Base-by-base conservation (phyloP, 768 basidiomycete species). In the Saitozyma podzolica region DNA sequence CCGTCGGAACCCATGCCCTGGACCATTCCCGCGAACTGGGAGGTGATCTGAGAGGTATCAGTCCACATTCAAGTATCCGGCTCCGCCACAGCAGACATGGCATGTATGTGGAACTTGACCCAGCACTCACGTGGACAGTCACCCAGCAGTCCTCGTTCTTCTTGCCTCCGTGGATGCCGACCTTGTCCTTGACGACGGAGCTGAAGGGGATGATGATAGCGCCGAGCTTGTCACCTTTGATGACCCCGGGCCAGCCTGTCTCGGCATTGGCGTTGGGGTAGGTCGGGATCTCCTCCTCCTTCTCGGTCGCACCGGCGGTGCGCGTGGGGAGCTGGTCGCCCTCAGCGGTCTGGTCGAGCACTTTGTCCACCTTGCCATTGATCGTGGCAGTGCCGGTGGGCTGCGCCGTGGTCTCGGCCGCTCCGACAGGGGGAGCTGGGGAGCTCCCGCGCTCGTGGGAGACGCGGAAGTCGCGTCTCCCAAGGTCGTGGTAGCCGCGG, bases 311-410 rank as follows among this genome's bases (percentile, higher is more conserved):
- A 45, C 68, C 66, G 11, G 64, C 69, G 13, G 58, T 56, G 10
- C 66, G 56, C 20, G 65, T 42, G 8, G 67, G 65, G 9, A 69
- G 16, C 65, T 66, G 67, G 42, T 72, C 64, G 9, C 73, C 73
- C 19, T 41, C n/a, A 5, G 68, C 54, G 29, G 65, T 70, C 59
- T 74, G 73, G 54, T 74, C 73, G 47, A 69, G 50, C 8, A 74
- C 64, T 14, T 52, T 56, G 37, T 72, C 70, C 54, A 19, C 54
- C 29, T 41, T 53, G 19, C 64, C 60, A n/a, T 43, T 40, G 19
- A 41, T 59, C 4, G 40, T 47, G 16, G 43, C 59, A 13, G 59
- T 57, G 16, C n/a, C 48, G 10, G 64, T 47, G 7, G 58, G 37
- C 7, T 19, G 45, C 20, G 17, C 14, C 19, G 4, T 8, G 8